Evolutionary conservation across 2,329 filamentous ascomycete species (phyloP).

Genomic region (Westerdykella aurantiaca): DNA sequence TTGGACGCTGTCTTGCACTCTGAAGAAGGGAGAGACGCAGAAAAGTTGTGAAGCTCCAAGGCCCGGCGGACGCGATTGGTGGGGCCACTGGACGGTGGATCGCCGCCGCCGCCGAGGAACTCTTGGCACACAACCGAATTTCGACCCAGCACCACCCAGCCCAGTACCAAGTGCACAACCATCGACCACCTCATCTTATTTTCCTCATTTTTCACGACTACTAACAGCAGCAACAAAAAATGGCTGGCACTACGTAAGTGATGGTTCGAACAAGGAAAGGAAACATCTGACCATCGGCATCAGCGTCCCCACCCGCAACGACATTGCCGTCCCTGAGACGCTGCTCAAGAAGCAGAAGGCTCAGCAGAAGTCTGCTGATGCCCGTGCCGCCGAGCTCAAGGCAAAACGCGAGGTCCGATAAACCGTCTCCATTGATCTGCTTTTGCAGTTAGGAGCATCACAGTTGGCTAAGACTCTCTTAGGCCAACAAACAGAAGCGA

Average conservation of each 20-base stretch:
- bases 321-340: conserved; percentile 97
- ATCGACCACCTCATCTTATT: background rate
- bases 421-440: conserved; percentile 32
- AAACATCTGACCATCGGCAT: conserved; percentile 3
- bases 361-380: conserved; percentile 96
- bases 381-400: conserved; percentile 70
- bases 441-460: conserved; percentile 33
- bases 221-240: conserved; percentile 30
- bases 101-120: background rate
- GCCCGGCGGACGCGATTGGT: too few relatives aligned
- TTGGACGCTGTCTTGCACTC: background rate
- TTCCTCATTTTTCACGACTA: conserved; percentile 11
- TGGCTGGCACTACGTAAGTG: conserved; percentile 34
- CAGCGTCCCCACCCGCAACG: conserved; percentile 85
- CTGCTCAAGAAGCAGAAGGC: conserved; percentile 99
- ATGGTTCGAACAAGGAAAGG: background rate
- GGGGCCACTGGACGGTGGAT: background rate
- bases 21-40: background rate
- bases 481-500: conserved; percentile 99
- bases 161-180: background rate
- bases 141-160: conserved; percentile 4
- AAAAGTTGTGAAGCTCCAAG: too few relatives aligned
- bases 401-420: conserved; percentile 96
- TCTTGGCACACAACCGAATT: conserved; percentile 29
- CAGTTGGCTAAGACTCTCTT: conserved; percentile 39